phyloP scores from a whole-genome alignment of 805 yeast species.

The Wickerhamomyces strasburgensis region DNA sequence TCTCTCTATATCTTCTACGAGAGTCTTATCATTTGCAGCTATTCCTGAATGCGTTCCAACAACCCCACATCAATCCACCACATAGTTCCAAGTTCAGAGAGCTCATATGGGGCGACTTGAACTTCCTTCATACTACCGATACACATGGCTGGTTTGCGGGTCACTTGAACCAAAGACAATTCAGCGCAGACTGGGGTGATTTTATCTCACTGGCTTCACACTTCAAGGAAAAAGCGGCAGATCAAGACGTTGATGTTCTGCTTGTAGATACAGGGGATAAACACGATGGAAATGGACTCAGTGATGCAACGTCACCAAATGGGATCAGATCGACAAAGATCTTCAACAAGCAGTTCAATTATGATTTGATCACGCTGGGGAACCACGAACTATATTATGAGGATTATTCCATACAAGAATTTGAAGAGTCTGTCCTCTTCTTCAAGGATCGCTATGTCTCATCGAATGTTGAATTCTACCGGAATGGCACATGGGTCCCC shows the following conservation, averaged over 20 bases:
- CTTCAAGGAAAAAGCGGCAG: constrained; percentile 40
- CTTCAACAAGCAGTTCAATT: constrained; percentile 55
- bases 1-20: too few relatives aligned
- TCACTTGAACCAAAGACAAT: constrained; percentile 71
- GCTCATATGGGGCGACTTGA: constrained; percentile 65
- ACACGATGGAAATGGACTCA: constrained; percentile 90
- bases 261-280: constrained; percentile 88
- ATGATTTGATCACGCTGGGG: constrained; percentile 80
- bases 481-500: constrained; percentile 43
- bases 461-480: constrained; percentile 62
- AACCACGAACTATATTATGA: constrained; percentile 83
- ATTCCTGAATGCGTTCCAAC: constrained; percentile 14
- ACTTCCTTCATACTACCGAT: constrained; percentile 92
- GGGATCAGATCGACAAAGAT: constrained; percentile 61
- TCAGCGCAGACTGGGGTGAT: constrained; percentile 91
- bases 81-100: constrained; percentile 41
- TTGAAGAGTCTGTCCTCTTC: constrained; percentile 48
- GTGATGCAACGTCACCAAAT: constrained; percentile 72
- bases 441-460: constrained; percentile 64
- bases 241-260: constrained; percentile 54
- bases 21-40: neutral
- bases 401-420: constrained; percentile 63
- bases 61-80: constrained; percentile 26
- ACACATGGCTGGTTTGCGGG: constrained; percentile 98
- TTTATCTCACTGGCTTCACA: constrained; percentile 62